Conservation (phyloP, 495 filamentous ascomycete species). For the Echria macrotheca region DNA sequence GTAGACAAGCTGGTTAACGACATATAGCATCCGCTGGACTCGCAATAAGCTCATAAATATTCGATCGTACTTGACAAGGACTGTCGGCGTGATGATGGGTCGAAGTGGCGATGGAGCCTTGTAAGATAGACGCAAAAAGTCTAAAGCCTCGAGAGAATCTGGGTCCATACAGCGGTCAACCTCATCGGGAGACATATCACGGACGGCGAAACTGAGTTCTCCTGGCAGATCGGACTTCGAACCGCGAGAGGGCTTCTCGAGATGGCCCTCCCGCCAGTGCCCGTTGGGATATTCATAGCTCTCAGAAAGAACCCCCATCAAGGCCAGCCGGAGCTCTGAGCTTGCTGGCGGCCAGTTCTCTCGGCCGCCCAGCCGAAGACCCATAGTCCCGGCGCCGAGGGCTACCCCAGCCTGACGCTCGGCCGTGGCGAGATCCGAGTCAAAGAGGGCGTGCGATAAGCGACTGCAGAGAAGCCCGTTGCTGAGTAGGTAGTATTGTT, state of each 20-base stretch:
- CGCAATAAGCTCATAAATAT: slow-evolving; percentile 77
- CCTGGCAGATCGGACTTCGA: slow-evolving; percentile 61
- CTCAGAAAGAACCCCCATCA: slow-evolving; percentile 82
- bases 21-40: slow-evolving; percentile 71
- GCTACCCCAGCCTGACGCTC: slow-evolving; percentile 65
- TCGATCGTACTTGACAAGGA: slow-evolving; percentile 73
- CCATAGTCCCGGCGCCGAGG: slow-evolving; percentile 66
- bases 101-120: slow-evolving; percentile 68
- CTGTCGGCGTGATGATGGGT: slow-evolving; percentile 59
- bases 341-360: slow-evolving; percentile 88
- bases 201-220: slow-evolving; percentile 77
- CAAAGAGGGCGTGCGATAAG: slow-evolving; percentile 79
- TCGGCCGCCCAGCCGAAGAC: slow-evolving; percentile 68
- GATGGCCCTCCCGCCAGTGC: neutral
- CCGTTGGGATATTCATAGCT: slow-evolving; percentile 45
- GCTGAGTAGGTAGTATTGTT: slow-evolving; percentile 74
- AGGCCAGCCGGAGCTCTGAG: slow-evolving; percentile 79
- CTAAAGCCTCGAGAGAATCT: slow-evolving; percentile 73
- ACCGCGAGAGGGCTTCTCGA: slow-evolving; percentile 11
- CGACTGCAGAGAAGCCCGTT: slow-evolving; percentile 77
- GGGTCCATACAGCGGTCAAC: slow-evolving; percentile 74
- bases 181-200: slow-evolving; percentile 71
- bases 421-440: slow-evolving; percentile 73
- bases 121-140: slow-evolving; percentile 86
- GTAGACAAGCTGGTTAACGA: slow-evolving; percentile 65